Base-by-base conservation (phyloP, 2,329 filamentous ascomycete species). In the Nigrospora oryzae region DNA sequence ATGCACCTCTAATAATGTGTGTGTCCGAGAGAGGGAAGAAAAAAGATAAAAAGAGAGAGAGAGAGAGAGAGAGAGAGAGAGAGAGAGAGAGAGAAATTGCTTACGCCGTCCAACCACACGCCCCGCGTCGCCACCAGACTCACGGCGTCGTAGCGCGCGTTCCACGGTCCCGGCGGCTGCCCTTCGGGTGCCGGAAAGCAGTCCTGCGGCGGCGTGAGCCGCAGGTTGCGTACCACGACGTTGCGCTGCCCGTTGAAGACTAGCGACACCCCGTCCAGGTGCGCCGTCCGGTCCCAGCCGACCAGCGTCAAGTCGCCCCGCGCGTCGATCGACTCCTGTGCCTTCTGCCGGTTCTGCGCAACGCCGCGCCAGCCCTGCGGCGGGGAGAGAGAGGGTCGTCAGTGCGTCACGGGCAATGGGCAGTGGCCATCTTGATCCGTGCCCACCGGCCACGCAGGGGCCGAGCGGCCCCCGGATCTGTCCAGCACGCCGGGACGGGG, bases 61-160 rank as follows among this genome's bases (percentile, higher is more conserved):
- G 6, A 23, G 4, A 23, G 4, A 23, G 4, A 23, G 4, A 23
- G 19, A 4, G 19, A 23, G 19, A 23, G 19, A 23, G 19, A 23
- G 19, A 23, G 19, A 23, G 19, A 23, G 19, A 23, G 19, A 23
- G 19, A 23, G 19, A 23, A 6, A 23, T 23, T 23, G 19, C 19
- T 23, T 6, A 23, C 19, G 16, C 50, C 52, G 38, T 54, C 52
- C 1, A 54, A 38, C 52, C 52, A 54, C 5, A 46, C 51, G 14
- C 40, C 47, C 1, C 38, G 46, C 13, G 49, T 53, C 0, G 38
- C 51, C 12, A 54, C 51, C 33, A 54, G 46, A 23, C 44, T 45
- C 7, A 54, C 38, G 28, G 52, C 50, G 36, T 54, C 49, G 42
- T 54, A 54, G 0, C 52, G 50, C 40, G 52, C 52, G 42, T 54